Evolutionary conservation across 2,329 filamentous ascomycete species (phyloP), one percentile per base, ranked within the genome.

Genomic region (Alternaria hordeiaustralica): DNA sequence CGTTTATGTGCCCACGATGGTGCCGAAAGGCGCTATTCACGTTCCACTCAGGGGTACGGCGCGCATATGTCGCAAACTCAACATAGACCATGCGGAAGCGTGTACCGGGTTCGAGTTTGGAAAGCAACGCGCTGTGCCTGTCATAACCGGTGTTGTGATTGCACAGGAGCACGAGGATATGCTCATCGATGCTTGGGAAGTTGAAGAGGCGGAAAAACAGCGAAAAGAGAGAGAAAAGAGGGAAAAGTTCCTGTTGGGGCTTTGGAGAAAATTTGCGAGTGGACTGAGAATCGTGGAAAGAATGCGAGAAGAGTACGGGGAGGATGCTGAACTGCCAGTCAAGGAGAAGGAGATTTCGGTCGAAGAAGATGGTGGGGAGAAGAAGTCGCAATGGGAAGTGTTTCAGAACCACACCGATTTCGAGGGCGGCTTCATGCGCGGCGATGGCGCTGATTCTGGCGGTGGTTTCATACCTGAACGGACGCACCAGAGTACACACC

Each of bases 51-150:
- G 90, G 49, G 93, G 93, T 0, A 91, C 90, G 0, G 89, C 90
- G 30, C 89, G 90, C 51, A 87, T 97, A 2, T 97, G 95, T 79
- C 93, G 92, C 76, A 90, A 92, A 65, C 84, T 99, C 0, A 88
- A 89, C 5, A 91, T 98, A 41, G 94, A 97, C 75, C 96, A 90
- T 71, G 96, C 96, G 0, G 96, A 98, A 80, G 96, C 96, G 1
- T 96, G 97, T 3, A 94, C 94, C 0, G 96, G 93, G 2, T 99
- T 99, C 77, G 96, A 99, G 76, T 99, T 98, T 77, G 95, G 95
- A 0, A 91, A 96, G 71, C 91, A 96, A 64, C 94, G 96, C 86
- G 96, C 96, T 6, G 93, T 98, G 1, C 96, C 96, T 0, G 89
- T 97, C 1, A 91, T 98, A 26, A 91, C 92, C 58, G 96, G 95